These are phyloP conservation scores for Citrullus amarus DNA, from an alignment of 306 rosid genomes.

Conservation along the genomic window DNA sequence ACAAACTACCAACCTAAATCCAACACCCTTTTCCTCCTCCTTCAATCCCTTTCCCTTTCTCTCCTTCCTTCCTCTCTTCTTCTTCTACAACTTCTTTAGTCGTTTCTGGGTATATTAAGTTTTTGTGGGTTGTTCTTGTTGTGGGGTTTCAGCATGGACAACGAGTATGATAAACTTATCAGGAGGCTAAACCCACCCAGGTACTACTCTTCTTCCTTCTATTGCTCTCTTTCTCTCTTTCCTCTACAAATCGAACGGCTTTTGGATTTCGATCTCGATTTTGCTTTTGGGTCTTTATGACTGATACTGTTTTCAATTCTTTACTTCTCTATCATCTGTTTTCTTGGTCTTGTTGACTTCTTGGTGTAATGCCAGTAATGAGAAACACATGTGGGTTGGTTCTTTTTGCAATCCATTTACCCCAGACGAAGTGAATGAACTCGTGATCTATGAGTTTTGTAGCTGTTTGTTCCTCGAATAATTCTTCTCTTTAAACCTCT, in stretches of 20 bases:
- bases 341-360: background rate
- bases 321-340: background rate
- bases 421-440: background rate
- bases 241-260: background rate
- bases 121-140: background rate
- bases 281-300: background rate
- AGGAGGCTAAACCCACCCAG: constrained; percentile 61
- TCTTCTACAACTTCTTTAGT: background rate
- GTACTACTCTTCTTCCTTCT: constrained; percentile 14
- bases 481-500: background rate
- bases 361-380: background rate
- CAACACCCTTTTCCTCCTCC: background rate
- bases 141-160: constrained; percentile 19
- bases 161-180: constrained; percentile 46
- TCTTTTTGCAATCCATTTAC: background rate
- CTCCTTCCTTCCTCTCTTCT: background rate
- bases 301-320: too few relatives aligned
- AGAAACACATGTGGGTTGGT: background rate
- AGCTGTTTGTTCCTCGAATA: background rate
- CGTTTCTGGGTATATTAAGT: background rate
- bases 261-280: background rate
- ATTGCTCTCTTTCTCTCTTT: background rate
- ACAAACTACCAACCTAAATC: background rate
- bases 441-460: background rate
- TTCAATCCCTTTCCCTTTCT: background rate